Evolutionary conservation across 2,329 filamentous ascomycete species (phyloP), one percentile per base, ranked within the genome.

Genomic region (Cladorrhinum sp.): DNA sequence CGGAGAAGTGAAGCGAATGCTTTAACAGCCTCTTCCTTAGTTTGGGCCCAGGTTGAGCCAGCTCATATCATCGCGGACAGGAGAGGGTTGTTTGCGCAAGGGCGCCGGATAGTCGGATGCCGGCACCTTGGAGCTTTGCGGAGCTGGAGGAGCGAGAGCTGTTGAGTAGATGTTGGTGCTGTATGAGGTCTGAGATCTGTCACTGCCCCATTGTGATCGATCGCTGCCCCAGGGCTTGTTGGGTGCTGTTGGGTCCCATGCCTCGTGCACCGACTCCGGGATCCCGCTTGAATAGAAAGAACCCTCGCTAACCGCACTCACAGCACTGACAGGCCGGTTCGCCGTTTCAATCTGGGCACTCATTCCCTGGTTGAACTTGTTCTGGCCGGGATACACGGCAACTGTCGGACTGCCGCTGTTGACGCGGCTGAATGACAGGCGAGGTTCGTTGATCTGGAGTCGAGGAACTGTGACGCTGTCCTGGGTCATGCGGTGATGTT

Each of bases 391-490:
- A 21, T 84, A 85, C 62, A 86, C 81, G 9, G 86, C 82, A 52
- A 92, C 82, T 1, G 87, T 87, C 1, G 90, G 89, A 68, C 88
- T 91, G 55, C 84, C 86, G 3, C 86, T 86, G 54, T 83, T 82
- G 28, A 93, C 90, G 20, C 83, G 81, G 68, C 82, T 88, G 67
- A 92, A 77, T 26, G 83, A 80, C 5, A 82, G 82, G 54, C 85
- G 82, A 14, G 83, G 83, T 42, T 87, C 86, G 46, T 81, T 78
- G 58, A 91, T 79, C 62, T 86, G 83, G 24, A 91, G 77, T 0
- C 89, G 86, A n/a, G 88, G 85, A 0, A 91, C 84, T 0, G 87
- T 84, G 20, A 85, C 85, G n/a, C 88, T 90, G 65, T 87, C 82
- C 64, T 87, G 86, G 1, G 84, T 89, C 49, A 79, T 78, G 60